phyloP scores from a whole-genome alignment of 164 flowering plant species.

The Piper betle region DNA sequence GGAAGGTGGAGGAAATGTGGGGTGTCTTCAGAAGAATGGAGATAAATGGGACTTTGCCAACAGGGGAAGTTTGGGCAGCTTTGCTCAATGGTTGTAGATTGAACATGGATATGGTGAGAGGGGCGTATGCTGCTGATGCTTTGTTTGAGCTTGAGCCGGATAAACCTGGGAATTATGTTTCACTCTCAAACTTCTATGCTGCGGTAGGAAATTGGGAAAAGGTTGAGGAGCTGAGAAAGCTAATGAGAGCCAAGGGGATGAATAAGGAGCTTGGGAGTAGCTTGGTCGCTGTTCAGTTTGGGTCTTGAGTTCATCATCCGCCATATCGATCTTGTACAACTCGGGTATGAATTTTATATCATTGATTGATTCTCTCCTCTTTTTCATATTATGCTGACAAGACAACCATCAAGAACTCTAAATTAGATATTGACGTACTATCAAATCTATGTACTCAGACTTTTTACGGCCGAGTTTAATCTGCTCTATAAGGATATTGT shows the following conservation, averaged over 20 bases:
- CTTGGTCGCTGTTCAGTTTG: slow-evolving; percentile 13
- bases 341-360: too few species aligned
- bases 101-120: slow-evolving; percentile 28
- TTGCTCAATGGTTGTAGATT: slow-evolving; percentile 35
- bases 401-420: too few species aligned
- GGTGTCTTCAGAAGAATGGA: slow-evolving; percentile 21
- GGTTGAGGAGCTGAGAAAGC: slow-evolving; percentile 27
- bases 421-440: too few species aligned
- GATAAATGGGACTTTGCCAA: slow-evolving; percentile 11
- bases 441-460: too few species aligned
- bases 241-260: slow-evolving; percentile 26
- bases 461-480: too few species aligned
- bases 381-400: too few species aligned
- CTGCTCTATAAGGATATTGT: too few species aligned
- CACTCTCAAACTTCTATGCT: slow-evolving; percentile 46
- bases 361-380: too few species aligned
- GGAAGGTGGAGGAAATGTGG: slow-evolving; percentile 38
- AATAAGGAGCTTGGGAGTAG: slow-evolving; percentile 39
- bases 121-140: slow-evolving; percentile 33
- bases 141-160: slow-evolving; percentile 34
- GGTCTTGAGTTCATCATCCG: too few species aligned
- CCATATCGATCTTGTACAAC: too few species aligned
- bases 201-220: slow-evolving; percentile 40
- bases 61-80: slow-evolving; percentile 30
- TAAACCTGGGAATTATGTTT: slow-evolving; percentile 29